These are phyloP conservation scores for Umbelopsis isabellina DNA, from an alignment of 192 early-diverging fungal genomes.

Conservation along the genomic window DNA sequence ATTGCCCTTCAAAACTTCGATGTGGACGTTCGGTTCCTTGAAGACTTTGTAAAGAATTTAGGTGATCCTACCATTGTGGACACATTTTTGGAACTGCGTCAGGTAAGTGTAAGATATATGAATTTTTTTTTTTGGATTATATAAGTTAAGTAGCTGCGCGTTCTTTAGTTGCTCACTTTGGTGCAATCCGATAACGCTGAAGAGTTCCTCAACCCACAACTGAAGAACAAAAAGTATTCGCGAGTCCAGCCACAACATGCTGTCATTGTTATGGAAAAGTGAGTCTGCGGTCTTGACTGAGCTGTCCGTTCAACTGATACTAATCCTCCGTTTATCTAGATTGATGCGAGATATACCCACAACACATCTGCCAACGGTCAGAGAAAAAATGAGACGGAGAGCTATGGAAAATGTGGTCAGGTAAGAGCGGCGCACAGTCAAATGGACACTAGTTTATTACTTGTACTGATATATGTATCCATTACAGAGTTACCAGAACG, in stretches of 20 bases:
- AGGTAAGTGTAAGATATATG: no score
- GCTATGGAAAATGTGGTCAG: conserved; percentile 51
- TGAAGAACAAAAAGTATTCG: conserved; percentile 69
- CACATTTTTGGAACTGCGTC: conserved; percentile 71
- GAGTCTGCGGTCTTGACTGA: conserved; percentile 30
- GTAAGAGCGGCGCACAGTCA: conserved; percentile 12
- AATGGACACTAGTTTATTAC: neutral
- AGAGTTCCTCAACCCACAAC: conserved; percentile 68
- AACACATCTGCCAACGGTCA: conserved; percentile 13
- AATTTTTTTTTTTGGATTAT: no score
- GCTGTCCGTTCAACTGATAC: neutral
- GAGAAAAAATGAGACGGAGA: conserved; percentile 33
- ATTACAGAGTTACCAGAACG: conserved; percentile 18
- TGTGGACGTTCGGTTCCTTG: conserved; percentile 72
- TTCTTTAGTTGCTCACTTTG: conserved; percentile 60
- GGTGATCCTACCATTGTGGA: conserved; percentile 68
- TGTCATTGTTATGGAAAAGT: conserved; percentile 83
- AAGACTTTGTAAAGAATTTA: conserved; percentile 69
- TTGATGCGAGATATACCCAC: conserved; percentile 25
- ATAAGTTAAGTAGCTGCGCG: neutral
- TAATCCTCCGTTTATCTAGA: conserved; percentile 16
- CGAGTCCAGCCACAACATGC: conserved; percentile 65
- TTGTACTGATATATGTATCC: neutral
- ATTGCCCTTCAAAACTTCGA: conserved; percentile 65
- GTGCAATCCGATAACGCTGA: conserved; percentile 74